phyloP scores from a whole-genome alignment of 73 alveolate genomes.

The Paramecium caudatum region DNA sequence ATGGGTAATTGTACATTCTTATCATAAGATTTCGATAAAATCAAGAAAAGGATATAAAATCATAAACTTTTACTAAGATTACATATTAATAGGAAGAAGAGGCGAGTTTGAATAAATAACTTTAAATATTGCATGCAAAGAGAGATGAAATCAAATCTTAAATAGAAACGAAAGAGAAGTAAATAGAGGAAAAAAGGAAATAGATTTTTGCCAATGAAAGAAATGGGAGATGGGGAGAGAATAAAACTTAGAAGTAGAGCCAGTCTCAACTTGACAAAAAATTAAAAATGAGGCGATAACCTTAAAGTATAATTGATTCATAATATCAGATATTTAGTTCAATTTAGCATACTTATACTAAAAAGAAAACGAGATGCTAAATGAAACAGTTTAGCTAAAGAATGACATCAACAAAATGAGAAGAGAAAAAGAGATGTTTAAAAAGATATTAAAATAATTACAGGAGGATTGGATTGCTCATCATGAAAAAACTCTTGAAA shows the following conservation, averaged over 20 bases:
- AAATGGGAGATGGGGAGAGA: constrained; percentile 24
- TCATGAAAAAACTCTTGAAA: constrained; percentile 16
- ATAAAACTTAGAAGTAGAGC: constrained; percentile 2
- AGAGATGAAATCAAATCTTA: constrained; percentile 9
- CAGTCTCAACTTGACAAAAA: constrained; percentile 26
- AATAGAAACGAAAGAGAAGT: background rate
- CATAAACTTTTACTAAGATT: constrained; percentile 51
- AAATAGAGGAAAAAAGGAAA: constrained; percentile 43
- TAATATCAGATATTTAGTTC: constrained; percentile 19
- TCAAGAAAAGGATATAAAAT: background rate
- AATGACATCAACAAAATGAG: constrained; percentile 64
- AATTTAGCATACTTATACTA: constrained; percentile 29
- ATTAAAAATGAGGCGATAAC: constrained; percentile 38
- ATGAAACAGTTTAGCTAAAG: constrained; percentile 33
- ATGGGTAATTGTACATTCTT: background rate
- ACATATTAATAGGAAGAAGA: constrained; percentile 38
- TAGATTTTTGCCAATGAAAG: background rate
- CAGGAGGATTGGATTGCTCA: constrained; percentile 39
- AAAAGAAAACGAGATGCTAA: constrained; percentile 39
- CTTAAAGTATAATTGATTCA: background rate
- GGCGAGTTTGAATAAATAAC: constrained; percentile 9
- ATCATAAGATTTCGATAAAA: background rate
- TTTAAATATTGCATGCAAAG: background rate
- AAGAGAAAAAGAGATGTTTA: constrained; percentile 53
- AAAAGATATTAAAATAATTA: background rate